These are phyloP conservation scores for Aspergillus indologenus DNA, from an alignment of 495 filamentous ascomycete genomes.

Conservation along the genomic window DNA sequence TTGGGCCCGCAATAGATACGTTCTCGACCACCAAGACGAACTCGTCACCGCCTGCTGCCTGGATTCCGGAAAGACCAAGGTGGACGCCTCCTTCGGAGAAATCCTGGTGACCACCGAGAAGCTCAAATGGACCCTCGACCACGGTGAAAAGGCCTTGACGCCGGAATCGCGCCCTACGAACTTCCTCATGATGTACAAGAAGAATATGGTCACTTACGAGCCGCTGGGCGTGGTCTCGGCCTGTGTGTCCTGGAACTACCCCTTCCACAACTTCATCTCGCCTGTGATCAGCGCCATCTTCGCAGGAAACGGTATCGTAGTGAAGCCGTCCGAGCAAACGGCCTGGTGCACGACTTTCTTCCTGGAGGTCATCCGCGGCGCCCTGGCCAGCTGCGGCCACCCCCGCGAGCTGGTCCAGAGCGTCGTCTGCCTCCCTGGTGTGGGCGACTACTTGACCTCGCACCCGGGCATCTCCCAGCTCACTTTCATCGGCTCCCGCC, in stretches of 20 bases:
- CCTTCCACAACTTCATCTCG: slow-evolving; percentile 92
- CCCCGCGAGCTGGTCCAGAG: slow-evolving; percentile 79
- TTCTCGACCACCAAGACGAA: slow-evolving; percentile 85
- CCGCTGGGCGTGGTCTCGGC: slow-evolving; percentile 90
- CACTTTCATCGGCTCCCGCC: slow-evolving; percentile 94
- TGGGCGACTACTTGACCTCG: slow-evolving; percentile 77
- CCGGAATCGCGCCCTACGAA: slow-evolving; percentile 74
- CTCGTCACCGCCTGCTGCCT: slow-evolving; percentile 85
- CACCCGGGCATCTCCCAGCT: slow-evolving; percentile 83
- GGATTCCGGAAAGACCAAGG: slow-evolving; percentile 95
- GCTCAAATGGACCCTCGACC: slow-evolving; percentile 86
- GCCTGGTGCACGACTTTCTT: slow-evolving; percentile 88
- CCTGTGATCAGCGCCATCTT: slow-evolving; percentile 90
- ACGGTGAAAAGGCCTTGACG: slow-evolving; percentile 80
- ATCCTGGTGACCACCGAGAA: slow-evolving; percentile 92
- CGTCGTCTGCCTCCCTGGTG: slow-evolving; percentile 80
- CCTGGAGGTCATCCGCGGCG: slow-evolving; percentile 68
- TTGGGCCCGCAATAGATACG: slow-evolving; percentile 42
- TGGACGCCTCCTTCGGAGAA: slow-evolving; percentile 91
- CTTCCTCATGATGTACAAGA: slow-evolving; percentile 93
- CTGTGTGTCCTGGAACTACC: slow-evolving; percentile 93
- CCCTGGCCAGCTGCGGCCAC: slow-evolving; percentile 80
- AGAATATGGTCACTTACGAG: slow-evolving; percentile 86
- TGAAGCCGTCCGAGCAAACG: slow-evolving; percentile 91
- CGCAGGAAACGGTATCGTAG: slow-evolving; percentile 85